These are phyloP conservation scores for Xylaria telfairii DNA, from an alignment of 495 filamentous ascomycete species.

Conservation along the genomic window DNA sequence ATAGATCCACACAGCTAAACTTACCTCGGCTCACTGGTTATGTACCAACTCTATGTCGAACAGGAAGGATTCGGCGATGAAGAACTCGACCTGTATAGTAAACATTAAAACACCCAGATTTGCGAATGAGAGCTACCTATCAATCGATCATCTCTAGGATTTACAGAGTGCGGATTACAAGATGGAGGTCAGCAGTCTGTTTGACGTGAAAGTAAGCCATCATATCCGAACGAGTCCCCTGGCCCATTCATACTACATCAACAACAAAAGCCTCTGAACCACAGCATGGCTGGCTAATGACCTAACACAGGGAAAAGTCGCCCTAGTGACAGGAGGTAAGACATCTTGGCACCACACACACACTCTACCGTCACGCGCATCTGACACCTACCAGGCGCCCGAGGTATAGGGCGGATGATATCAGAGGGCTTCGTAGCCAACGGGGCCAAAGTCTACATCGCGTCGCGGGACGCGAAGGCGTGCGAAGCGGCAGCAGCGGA, in stretches of 20 bases:
- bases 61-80: neutral
- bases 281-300: neutral
- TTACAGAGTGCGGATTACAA: conserved; percentile 8
- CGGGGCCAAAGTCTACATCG: conserved; percentile 81
- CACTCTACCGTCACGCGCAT: neutral
- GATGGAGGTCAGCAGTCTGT: conserved; percentile 64
- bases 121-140: neutral
- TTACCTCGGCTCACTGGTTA: conserved; percentile 7
- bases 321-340: conserved; percentile 48
- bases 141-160: too few species aligned
- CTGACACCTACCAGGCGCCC: conserved; percentile 38
- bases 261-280: neutral
- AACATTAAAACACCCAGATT: neutral
- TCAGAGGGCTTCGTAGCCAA: conserved; percentile 76
- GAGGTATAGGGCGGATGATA: conserved; percentile 74
- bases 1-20: neutral
- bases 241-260: neutral
- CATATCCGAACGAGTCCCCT: neutral
- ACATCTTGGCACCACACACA: neutral
- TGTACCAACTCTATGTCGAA: neutral
- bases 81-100: neutral
- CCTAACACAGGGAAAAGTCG: conserved; percentile 46
- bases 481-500: conserved; percentile 42
- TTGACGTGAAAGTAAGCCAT: conserved; percentile 62
- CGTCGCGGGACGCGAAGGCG: conserved; percentile 64